Percentiles rank a stretch among this genome's conserved stretches.
Evolutionary conservation across 1,139 yeast species (phyloP).

Genomic region (Spathaspora sp.): DNA sequence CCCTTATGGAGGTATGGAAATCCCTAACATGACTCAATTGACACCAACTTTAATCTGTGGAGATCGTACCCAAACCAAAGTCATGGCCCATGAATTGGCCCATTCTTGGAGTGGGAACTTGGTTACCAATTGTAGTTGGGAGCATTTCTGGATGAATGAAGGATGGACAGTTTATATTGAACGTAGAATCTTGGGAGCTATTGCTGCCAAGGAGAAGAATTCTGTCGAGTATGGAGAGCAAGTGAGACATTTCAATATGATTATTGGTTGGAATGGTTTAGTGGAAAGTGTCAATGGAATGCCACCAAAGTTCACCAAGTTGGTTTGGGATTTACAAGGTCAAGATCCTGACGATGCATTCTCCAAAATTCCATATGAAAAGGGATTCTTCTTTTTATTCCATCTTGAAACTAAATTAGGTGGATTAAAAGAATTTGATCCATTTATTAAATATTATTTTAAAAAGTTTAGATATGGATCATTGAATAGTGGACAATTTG

Average conservation of each 20-base stretch:
- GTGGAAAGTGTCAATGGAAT: constrained; percentile 22
- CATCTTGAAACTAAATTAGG: constrained; percentile 30
- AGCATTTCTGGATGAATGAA: constrained; percentile 41
- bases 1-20: constrained; percentile 44
- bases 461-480: constrained; percentile 30
- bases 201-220: constrained; percentile 28
- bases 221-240: constrained; percentile 28
- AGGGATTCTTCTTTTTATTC: constrained; percentile 35
- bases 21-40: constrained; percentile 38
- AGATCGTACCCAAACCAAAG: constrained; percentile 36
- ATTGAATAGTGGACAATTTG: constrained; percentile 30
- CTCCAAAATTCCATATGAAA: constrained; percentile 37
- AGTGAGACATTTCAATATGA: constrained; percentile 31
- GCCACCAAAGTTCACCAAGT: constrained; percentile 22
- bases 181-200: constrained; percentile 33
- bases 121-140: constrained; percentile 39
- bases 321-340: constrained; percentile 28
- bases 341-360: constrained; percentile 37
- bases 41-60: constrained; percentile 37
- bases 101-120: constrained; percentile 42
- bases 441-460: constrained; percentile 34
- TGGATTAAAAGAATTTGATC: constrained; percentile 28
- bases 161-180: constrained; percentile 43
- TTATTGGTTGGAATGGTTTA: constrained; percentile 32
- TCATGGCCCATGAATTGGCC: constrained; percentile 40